These are phyloP conservation scores for Trypanosoma platydactyli DNA, from an alignment of 208 protist genomes.

Conservation along the genomic window DNA sequence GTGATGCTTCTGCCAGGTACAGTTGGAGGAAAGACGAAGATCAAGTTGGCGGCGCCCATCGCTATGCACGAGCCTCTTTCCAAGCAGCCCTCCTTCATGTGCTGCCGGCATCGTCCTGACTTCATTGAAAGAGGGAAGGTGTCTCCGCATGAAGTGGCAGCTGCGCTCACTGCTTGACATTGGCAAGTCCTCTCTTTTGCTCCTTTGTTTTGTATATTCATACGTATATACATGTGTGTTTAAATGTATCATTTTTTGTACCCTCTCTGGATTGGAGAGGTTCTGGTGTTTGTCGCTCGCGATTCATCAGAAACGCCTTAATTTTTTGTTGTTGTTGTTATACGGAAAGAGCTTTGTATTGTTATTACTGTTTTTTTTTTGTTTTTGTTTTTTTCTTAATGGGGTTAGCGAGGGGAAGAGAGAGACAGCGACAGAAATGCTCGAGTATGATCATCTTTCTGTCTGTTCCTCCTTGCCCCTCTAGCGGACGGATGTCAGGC, in stretches of 20 bases:
- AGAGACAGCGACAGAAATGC: too few species aligned
- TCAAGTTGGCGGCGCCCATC: neutral
- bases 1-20: neutral
- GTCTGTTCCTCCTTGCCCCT: too few species aligned
- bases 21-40: neutral
- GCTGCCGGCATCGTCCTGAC: neutral
- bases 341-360: neutral
- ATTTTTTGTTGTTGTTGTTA: constrained; percentile 7
- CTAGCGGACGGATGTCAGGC: too few species aligned
- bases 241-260: neutral
- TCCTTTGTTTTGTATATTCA: neutral
- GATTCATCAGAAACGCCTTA: too few species aligned
- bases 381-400: neutral
- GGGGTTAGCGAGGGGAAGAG: neutral
- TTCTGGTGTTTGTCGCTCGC: too few species aligned
- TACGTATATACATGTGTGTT: neutral
- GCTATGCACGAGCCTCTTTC: neutral
- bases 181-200: neutral
- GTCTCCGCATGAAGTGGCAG: too few species aligned
- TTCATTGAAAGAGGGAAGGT: neutral
- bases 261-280: neutral
- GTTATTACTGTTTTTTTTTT: neutral
- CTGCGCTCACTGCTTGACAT: neutral
- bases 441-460: too few species aligned
- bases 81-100: constrained; percentile 1